Percentiles rank a stretch among this genome's conserved stretches.
Conservation (phyloP, 306 rosid species). For the Trifolium dubium region DNA sequence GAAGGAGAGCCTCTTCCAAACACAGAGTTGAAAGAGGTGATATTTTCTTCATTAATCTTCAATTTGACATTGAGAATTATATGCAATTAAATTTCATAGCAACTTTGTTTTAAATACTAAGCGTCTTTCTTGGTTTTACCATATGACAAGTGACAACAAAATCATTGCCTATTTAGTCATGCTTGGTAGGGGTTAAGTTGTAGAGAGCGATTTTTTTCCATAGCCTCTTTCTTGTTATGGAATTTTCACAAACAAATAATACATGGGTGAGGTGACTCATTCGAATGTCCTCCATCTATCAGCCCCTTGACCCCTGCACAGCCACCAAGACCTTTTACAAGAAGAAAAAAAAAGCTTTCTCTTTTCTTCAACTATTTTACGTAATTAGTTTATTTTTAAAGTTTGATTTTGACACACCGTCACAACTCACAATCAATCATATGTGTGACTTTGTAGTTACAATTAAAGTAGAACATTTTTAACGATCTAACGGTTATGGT, state of each 20-base stretch:
- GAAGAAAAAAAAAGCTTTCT: slow-evolving; percentile 10
- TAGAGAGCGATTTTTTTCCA: slow-evolving; percentile 6
- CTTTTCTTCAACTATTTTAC: slow-evolving; percentile 20
- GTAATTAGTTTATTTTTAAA: slow-evolving; percentile 1
- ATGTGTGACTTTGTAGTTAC: neutral
- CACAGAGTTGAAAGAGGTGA: slow-evolving; percentile 87
- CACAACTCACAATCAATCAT: neutral
- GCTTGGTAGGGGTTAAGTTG: slow-evolving; percentile 31
- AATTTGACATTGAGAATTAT: slow-evolving; percentile 25
- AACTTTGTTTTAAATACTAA: slow-evolving; percentile 19
- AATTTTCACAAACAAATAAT: slow-evolving; percentile 28
- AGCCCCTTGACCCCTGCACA: neutral
- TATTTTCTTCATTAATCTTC: slow-evolving; percentile 26
- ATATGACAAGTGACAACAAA: slow-evolving; percentile 24
- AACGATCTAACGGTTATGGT: neutral
- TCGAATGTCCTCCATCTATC: slow-evolving; percentile 16
- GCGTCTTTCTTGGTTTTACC: slow-evolving; percentile 23
- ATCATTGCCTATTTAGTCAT: neutral
- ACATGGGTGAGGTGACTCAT: neutral
- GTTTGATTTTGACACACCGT: neutral
- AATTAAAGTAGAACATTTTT: neutral
- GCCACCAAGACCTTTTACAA: slow-evolving; percentile 14
- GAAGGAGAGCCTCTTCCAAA: slow-evolving; percentile 92
- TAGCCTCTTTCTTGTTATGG: slow-evolving; percentile 1
- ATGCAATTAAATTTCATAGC: neutral